Evolutionary conservation across 352 stramenopile species (phyloP).

Genomic region (Phytophthora litchii): DNA sequence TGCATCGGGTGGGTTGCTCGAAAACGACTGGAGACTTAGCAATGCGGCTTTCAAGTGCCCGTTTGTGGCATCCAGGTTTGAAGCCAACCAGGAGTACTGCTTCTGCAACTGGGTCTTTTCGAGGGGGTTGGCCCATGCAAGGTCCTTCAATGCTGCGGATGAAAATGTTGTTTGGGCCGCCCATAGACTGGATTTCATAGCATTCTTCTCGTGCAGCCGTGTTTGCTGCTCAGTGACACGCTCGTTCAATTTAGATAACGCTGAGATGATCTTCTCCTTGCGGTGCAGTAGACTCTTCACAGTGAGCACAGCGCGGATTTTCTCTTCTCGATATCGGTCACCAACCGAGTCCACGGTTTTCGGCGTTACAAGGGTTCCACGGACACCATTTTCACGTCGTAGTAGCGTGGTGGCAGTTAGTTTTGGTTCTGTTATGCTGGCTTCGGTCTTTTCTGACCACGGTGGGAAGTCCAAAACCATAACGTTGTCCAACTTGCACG

Average conservation of each 20-base stretch:
- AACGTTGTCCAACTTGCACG: constrained; percentile 53
- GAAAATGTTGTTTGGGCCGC: constrained; percentile 35
- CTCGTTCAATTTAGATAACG: constrained; percentile 56
- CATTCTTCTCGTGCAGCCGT: constrained; percentile 16
- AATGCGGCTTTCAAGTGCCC: constrained; percentile 56
- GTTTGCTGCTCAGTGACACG: constrained; percentile 32
- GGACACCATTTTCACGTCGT: constrained; percentile 19
- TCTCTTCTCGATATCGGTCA: constrained; percentile 40
- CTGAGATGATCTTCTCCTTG: constrained; percentile 69
- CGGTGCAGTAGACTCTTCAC: constrained; percentile 74
- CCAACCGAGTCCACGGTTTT: not conserved
- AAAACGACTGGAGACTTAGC: constrained; percentile 63
- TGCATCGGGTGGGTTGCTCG: constrained; percentile 9
- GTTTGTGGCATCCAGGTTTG: constrained; percentile 77
- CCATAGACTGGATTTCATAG: constrained; percentile 34
- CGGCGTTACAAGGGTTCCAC: not conserved
- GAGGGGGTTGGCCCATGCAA: constrained; percentile 19
- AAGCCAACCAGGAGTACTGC: constrained; percentile 70
- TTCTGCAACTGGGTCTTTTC: constrained; percentile 51
- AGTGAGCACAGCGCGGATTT: constrained; percentile 44
- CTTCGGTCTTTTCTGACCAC: constrained; percentile 12
- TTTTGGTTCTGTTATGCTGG: constrained; percentile 7
- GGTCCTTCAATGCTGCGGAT: constrained; percentile 32
- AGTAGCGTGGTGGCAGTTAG: constrained; percentile 33
- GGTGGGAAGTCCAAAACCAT: constrained; percentile 60